Percentiles rank a stretch among this genome's conserved stretches.
These are phyloP conservation scores for Ophioceras dolichostomum DNA, from an alignment of 2,329 filamentous ascomycete genomes.

Conservation along the genomic window DNA sequence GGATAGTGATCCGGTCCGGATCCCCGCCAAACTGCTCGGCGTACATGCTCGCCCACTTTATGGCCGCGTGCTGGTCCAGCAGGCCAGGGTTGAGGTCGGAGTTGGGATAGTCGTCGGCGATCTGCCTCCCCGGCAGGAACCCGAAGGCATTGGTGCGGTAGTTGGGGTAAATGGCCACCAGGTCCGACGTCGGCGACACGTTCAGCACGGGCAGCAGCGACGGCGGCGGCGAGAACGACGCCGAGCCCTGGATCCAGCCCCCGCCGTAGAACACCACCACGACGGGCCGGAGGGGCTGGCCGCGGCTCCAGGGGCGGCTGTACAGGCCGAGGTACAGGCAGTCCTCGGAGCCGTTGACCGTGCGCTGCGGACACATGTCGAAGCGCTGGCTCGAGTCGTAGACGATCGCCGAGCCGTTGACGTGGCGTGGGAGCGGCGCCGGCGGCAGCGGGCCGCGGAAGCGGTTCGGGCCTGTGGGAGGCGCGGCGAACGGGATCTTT, in stretches of 20 bases:
- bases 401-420: constrained; percentile 16
- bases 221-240: constrained; percentile 41
- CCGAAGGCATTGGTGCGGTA: constrained; percentile 46
- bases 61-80: constrained; percentile 34
- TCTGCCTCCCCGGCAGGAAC: constrained; percentile 34
- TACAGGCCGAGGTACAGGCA: constrained; percentile 50
- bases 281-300: constrained; percentile 37
- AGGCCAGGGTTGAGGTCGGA: constrained; percentile 39
- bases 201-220: constrained; percentile 45
- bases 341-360: constrained; percentile 42
- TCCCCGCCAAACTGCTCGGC: constrained; percentile 35
- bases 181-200: constrained; percentile 30
- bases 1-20: constrained; percentile 31
- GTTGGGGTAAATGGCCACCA: constrained; percentile 32
- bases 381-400: constrained; percentile 44
- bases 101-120: constrained; percentile 22
- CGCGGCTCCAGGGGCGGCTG: constrained; percentile 38
- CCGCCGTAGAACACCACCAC: constrained; percentile 50
- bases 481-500: constrained; percentile 48
- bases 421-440: not conserved
- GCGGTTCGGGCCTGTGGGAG: constrained; percentile 42
- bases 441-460: constrained; percentile 47
- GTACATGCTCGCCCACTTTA: constrained; percentile 34
- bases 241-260: constrained; percentile 46
- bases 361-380: constrained; percentile 46